Base-by-base conservation (phyloP, 2,329 filamentous ascomycete genomes). In the Tolypocladium amazonense region DNA sequence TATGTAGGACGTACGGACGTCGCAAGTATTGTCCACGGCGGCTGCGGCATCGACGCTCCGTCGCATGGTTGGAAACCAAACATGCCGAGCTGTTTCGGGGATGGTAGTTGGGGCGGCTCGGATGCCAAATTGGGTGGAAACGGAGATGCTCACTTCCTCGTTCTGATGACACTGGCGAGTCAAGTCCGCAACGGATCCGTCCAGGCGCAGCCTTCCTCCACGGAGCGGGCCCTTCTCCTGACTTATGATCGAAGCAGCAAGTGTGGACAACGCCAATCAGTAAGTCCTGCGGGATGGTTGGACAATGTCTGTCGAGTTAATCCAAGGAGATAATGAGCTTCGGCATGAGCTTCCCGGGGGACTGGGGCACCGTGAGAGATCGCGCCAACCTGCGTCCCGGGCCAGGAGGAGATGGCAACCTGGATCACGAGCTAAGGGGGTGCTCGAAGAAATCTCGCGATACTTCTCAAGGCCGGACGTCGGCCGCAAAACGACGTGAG, bases 251-350 rank as follows among this genome's bases (percentile, higher is more conserved):
- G 56, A 56, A 58, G 56, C 33, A 20, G 50, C 37, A 56, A 60
- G 47, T 56, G 50, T 47, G 53, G 33, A 56, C 23, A 43, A n/a
- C 54, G 56, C 33, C 38, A 59, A 52, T 60, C 57, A 61, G 50
- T 60, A 64, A 62, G 66, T 65, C 64, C 63, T 60, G 65, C 37
- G 47, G 65, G 62, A 61, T 70, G 71, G 69, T 72, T 74, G 68
- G 69, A 59, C 64, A 63, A 65, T 63, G 61, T 41, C 59, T 43
- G 33, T 62, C 65, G 57, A 60, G 50, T 60, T 62, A 60, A 53
- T 59, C 43, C 57, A 43, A 58, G 50, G 64, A 61, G 62, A 57
- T 53, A 25, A 57, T 37, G 41, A 52, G 56, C 54, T 39, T 23
- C 30, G 20, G 41, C 30, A 33, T 35, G 56, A 25, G 30, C 33